phyloP scores from a whole-genome alignment of 1,284 basidiomycete genomes.

The Omphalotus olearius region DNA sequence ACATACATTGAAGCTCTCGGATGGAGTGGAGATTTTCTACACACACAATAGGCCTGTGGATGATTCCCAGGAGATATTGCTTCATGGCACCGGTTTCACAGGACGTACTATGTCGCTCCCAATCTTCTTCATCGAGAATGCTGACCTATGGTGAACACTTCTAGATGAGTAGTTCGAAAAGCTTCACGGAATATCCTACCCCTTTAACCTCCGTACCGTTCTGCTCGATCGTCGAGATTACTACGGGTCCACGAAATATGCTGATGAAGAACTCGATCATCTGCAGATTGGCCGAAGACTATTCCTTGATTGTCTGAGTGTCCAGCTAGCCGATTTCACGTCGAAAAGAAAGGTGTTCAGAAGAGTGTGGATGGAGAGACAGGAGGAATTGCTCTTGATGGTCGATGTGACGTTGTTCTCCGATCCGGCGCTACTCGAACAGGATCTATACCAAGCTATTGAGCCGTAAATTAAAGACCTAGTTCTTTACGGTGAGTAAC shows the following conservation, averaged over 20 bases:
- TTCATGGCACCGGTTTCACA: slow-evolving; percentile 29
- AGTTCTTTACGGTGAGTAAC: slow-evolving; percentile 26
- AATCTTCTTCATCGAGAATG: not conserved
- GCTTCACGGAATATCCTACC: slow-evolving; percentile 18
- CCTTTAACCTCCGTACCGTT: slow-evolving; percentile 25
- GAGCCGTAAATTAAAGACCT: slow-evolving; percentile 24
- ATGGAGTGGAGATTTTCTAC: slow-evolving; percentile 20
- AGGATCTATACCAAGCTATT: slow-evolving; percentile 19
- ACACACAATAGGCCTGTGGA: slow-evolving; percentile 29
- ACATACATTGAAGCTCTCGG: not conserved
- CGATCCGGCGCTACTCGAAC: slow-evolving; percentile 18
- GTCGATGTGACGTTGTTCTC: slow-evolving; percentile 21
- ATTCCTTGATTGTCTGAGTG: slow-evolving; percentile 25
- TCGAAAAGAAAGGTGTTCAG: slow-evolving; percentile 23
- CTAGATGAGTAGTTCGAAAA: slow-evolving; percentile 25
- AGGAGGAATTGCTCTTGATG: slow-evolving; percentile 25
- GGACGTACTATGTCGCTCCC: slow-evolving; percentile 24
- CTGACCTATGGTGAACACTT: not conserved
- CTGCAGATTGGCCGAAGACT: slow-evolving; percentile 19
- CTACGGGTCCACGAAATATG: slow-evolving; percentile 29
- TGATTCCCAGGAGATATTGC: slow-evolving; percentile 20
- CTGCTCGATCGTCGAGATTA: slow-evolving; percentile 29
- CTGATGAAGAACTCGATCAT: slow-evolving; percentile 26
- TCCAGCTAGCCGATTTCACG: slow-evolving; percentile 24
- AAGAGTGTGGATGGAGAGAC: slow-evolving; percentile 16